A percentile compares a stretch with the other conserved stretches of the same genome.
These are phyloP conservation scores for Abrus pulchellus DNA, from an alignment of 306 rosid genomes.

Conservation along the genomic window DNA sequence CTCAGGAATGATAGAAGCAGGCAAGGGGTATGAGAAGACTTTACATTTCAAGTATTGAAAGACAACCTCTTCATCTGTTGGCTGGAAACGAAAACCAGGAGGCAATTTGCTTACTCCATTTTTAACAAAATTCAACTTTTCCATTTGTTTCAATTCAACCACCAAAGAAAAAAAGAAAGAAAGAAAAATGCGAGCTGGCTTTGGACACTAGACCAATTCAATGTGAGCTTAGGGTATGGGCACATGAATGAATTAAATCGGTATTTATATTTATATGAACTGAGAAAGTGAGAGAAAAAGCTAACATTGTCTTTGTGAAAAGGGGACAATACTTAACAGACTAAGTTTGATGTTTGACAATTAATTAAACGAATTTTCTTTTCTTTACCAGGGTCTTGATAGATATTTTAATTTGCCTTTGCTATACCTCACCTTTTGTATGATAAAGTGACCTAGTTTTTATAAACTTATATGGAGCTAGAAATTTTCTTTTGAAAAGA, in stretches of 20 bases:
- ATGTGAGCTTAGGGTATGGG: constrained; percentile 5
- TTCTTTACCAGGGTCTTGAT: constrained; percentile 14
- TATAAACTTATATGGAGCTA: background rate
- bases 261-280: constrained; percentile 26
- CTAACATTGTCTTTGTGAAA: constrained; percentile 39
- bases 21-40: constrained; percentile 75
- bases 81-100: constrained; percentile 96
- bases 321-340: constrained; percentile 48
- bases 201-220: background rate
- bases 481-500: background rate
- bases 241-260: background rate
- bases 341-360: constrained; percentile 54
- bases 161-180: background rate
- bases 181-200: background rate
- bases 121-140: constrained; percentile 61
- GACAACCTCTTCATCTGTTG: constrained; percentile 92
- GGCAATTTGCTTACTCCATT: constrained; percentile 79
- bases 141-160: constrained; percentile 48
- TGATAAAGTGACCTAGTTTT: constrained; percentile 23
- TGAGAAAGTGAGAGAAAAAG: constrained; percentile 42
- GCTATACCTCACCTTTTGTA: constrained; percentile 35
- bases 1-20: constrained; percentile 87
- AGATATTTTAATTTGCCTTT: constrained; percentile 42
- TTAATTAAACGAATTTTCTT: constrained; percentile 32
- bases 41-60: constrained; percentile 84